Evolutionary conservation across 371 early-diverging fungal genomes (phyloP).

Genomic region (Mortierella sp.): DNA sequence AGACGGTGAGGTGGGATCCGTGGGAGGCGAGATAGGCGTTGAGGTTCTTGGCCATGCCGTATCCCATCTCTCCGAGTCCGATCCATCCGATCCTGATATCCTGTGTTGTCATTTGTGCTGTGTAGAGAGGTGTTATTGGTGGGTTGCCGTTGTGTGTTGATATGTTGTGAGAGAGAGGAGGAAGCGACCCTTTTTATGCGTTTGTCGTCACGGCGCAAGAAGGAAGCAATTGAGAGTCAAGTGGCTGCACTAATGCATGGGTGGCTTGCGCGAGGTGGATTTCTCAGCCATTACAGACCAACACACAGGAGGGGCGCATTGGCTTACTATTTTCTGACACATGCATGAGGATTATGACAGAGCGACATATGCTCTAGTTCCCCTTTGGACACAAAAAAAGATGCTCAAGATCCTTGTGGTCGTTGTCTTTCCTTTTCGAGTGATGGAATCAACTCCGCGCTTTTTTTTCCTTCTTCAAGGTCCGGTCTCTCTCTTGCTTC

Average conservation of each 20-base stretch:
- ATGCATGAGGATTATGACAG: background rate
- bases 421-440: conserved; percentile 8
- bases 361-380: background rate
- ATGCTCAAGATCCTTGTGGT: background rate
- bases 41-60: conserved; percentile 53
- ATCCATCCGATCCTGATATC: conserved; percentile 42
- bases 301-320: background rate
- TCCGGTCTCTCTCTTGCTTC: too few relatives aligned
- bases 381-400: too few relatives aligned
- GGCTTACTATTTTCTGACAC: background rate
- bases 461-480: background rate
- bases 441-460: too few relatives aligned
- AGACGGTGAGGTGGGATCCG: conserved; percentile 36
- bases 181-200: background rate
- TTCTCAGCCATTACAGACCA: background rate
- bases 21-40: conserved; percentile 38
- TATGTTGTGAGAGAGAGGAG: background rate
- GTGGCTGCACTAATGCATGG: background rate
- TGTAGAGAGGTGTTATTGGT: background rate
- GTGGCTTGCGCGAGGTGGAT: background rate
- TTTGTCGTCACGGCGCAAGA: background rate
- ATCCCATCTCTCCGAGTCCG: conserved; percentile 48
- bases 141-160: background rate
- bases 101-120: conserved; percentile 8
- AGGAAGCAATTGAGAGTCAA: background rate